phyloP scores from a whole-genome alignment of 306 rosid genomes.

The Castanea mollissima region DNA sequence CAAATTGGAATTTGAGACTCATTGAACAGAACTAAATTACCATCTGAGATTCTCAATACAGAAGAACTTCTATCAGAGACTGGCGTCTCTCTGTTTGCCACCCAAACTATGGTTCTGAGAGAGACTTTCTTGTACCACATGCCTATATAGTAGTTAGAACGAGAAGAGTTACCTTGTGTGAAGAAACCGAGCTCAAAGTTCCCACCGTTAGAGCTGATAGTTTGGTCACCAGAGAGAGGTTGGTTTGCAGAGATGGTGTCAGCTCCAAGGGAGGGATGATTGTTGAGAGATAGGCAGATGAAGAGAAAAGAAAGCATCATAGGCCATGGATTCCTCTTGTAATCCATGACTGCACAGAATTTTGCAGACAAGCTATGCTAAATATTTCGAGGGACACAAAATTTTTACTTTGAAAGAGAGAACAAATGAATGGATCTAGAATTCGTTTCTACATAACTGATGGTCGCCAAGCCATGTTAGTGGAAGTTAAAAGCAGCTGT shows the following conservation, averaged over 20 bases:
- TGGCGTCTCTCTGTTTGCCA: slow-evolving; percentile 58
- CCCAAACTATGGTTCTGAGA: slow-evolving; percentile 45
- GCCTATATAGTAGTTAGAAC: slow-evolving; percentile 51
- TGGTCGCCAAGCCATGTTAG: too few species aligned
- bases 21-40: slow-evolving; percentile 50
- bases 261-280: slow-evolving; percentile 26
- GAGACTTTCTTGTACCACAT: slow-evolving; percentile 50
- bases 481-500: too few species aligned
- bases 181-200: slow-evolving; percentile 60
- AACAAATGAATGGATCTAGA: too few species aligned
- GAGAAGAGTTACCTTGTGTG: slow-evolving; percentile 35
- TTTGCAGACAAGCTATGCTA: not conserved
- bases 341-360: slow-evolving; percentile 20
- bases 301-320: slow-evolving; percentile 18
- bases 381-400: too few species aligned
- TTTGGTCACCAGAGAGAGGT: slow-evolving; percentile 55
- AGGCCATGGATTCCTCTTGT: slow-evolving; percentile 23
- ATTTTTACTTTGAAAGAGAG: too few species aligned
- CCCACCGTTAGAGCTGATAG: slow-evolving; percentile 41
- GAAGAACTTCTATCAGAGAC: slow-evolving; percentile 43
- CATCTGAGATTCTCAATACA: slow-evolving; percentile 27
- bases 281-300: slow-evolving; percentile 21
- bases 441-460: too few species aligned
- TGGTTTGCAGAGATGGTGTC: slow-evolving; percentile 46
- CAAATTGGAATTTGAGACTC: slow-evolving; percentile 41